Evolutionary conservation across 2,329 filamentous ascomycete species (phyloP).

Genomic region (Sclerotinia minor): DNA sequence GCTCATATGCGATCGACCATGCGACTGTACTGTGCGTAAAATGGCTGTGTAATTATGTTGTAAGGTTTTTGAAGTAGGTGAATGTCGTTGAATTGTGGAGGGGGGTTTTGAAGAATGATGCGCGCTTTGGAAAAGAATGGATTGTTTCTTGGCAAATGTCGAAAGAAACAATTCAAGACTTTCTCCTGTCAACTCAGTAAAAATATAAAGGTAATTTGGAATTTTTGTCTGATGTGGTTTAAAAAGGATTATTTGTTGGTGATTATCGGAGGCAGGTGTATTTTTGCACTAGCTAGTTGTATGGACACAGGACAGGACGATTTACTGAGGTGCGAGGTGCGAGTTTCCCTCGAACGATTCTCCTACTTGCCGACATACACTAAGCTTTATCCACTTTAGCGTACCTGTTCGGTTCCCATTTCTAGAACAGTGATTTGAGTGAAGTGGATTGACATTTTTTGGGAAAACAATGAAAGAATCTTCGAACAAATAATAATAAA

Average conservation of each 20-base stretch:
- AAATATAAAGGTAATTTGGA: too few relatives aligned
- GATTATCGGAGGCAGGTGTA: neutral
- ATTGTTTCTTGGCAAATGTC: slow-evolving; percentile 2
- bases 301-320: slow-evolving; percentile 1
- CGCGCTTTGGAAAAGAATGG: slow-evolving; percentile 16
- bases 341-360: slow-evolving; percentile 25
- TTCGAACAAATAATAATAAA: neutral
- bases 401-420: neutral
- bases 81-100: slow-evolving; percentile 17
- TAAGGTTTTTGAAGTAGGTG: slow-evolving; percentile 15
- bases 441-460: neutral
- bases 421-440: slow-evolving; percentile 2
- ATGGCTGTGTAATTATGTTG: neutral
- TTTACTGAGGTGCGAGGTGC: slow-evolving; percentile 14
- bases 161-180: slow-evolving; percentile 16
- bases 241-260: neutral
- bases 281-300: neutral
- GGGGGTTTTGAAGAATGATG: slow-evolving; percentile 21
- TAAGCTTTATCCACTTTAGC: slow-evolving; percentile 21
- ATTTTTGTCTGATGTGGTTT: neutral
- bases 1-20: slow-evolving; percentile 36
- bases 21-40: neutral
- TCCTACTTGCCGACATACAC: slow-evolving; percentile 14
- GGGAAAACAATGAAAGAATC: neutral
- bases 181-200: neutral